A percentile compares a stretch with the other conserved stretches of the same genome.
phyloP scores from a whole-genome alignment of 805 yeast genomes.

The Saccharomycopsis capsularis region DNA sequence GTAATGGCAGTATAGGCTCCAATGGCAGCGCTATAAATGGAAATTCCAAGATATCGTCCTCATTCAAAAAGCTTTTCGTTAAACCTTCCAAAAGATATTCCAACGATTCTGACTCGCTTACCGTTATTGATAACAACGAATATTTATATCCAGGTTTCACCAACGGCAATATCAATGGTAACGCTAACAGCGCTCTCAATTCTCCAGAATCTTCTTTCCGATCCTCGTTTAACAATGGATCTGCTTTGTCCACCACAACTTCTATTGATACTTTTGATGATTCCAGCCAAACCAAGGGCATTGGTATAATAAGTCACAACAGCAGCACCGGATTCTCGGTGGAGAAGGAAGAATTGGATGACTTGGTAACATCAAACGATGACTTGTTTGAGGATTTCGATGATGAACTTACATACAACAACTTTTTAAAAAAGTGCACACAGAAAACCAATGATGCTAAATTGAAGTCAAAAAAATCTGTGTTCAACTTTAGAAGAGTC shows the following conservation, averaged over 20 bases:
- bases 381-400: background rate
- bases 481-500: constrained; percentile 1
- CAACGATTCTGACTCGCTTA: constrained; percentile 1
- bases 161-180: background rate
- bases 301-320: background rate
- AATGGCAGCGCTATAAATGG: background rate
- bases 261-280: constrained; percentile 3
- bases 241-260: background rate
- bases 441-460: background rate
- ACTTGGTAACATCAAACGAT: background rate
- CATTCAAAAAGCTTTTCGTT: constrained; percentile 9
- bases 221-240: constrained; percentile 1
- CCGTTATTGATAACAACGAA: constrained; percentile 10
- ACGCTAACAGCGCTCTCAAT: background rate
- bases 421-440: constrained; percentile 1
- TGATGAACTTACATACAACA: constrained; percentile 3
- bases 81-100: background rate
- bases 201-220: constrained; percentile 6
- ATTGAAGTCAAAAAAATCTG: constrained; percentile 1
- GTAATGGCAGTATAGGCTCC: background rate
- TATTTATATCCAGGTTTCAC: background rate
- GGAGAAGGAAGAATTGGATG: constrained; percentile 3
- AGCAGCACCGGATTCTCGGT: background rate
- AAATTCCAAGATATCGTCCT: constrained; percentile 1
- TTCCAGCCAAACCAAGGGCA: background rate